Conservation (phyloP, 2,329 filamentous ascomycete genomes). For the Graphium sp. region DNA sequence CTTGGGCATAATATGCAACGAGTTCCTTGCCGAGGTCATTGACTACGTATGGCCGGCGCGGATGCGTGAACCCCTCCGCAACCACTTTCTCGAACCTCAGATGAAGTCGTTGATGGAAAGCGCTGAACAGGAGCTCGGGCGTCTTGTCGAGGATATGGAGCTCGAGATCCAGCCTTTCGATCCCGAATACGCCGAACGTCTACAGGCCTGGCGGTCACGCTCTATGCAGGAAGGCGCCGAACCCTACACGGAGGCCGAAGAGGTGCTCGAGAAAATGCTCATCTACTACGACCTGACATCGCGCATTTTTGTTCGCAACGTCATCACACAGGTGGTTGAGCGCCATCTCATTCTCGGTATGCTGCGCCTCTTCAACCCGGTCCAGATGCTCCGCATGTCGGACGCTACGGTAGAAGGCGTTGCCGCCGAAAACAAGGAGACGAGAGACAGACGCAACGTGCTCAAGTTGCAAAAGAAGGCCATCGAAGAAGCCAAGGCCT, state of each 20-base stretch:
- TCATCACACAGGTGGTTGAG: slow-evolving; percentile 34
- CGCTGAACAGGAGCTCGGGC: slow-evolving; percentile 26
- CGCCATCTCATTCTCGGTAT: slow-evolving; percentile 32
- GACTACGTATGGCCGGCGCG: slow-evolving; percentile 30
- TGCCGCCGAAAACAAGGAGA: slow-evolving; percentile 35
- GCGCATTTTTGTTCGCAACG: slow-evolving; percentile 32
- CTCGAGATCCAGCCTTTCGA: slow-evolving; percentile 36
- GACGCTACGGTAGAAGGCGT: slow-evolving; percentile 28
- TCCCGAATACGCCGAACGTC: slow-evolving; percentile 32
- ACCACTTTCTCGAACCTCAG: slow-evolving; percentile 29
- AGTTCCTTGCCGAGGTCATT: slow-evolving; percentile 33
- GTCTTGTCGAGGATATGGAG: slow-evolving; percentile 30
- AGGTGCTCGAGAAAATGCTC: slow-evolving; percentile 37
- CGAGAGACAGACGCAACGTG: slow-evolving; percentile 26
- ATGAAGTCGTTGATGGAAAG: slow-evolving; percentile 27
- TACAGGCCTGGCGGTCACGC: slow-evolving; percentile 26
- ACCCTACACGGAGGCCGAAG: slow-evolving; percentile 31
- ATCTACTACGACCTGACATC: slow-evolving; percentile 36
- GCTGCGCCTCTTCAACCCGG: slow-evolving; percentile 32
- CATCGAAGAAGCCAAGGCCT: slow-evolving; percentile 30
- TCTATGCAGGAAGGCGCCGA: slow-evolving; percentile 23
- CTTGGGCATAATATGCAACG: slow-evolving; percentile 33
- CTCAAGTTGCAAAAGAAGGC: slow-evolving; percentile 30
- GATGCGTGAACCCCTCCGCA: slow-evolving; percentile 31
- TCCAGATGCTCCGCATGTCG: slow-evolving; percentile 29